A percentile compares a stretch with the other conserved stretches of the same genome.
These are phyloP conservation scores for Kalanchoe fedtschenkoi DNA, from an alignment of 164 flowering plant species.

Conservation along the genomic window DNA sequence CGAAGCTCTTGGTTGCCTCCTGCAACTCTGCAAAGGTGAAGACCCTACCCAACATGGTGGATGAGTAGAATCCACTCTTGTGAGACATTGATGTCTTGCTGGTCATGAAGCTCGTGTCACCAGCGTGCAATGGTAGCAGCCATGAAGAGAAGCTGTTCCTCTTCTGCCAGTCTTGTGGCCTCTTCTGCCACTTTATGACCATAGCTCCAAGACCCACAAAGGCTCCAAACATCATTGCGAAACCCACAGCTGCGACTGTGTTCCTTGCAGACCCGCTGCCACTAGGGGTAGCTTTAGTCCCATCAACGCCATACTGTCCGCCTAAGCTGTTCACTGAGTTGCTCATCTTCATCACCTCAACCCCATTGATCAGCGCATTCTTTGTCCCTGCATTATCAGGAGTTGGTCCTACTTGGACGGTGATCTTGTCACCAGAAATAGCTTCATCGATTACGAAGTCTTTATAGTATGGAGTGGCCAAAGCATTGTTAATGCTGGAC, in stretches of 20 bases:
- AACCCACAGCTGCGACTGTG: conserved; percentile 61
- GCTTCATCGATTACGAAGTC: conserved; percentile 52
- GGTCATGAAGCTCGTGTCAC: conserved; percentile 46
- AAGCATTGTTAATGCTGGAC: conserved; percentile 22
- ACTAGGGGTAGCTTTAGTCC: conserved; percentile 13
- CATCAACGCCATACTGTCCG: conserved; percentile 62
- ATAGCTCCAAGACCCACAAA: conserved; percentile 72
- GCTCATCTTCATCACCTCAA: conserved; percentile 66
- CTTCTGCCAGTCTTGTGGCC: conserved; percentile 79
- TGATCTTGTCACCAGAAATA: conserved; percentile 19
- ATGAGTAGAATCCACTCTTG: conserved; percentile 39
- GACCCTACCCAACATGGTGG: conserved; percentile 47
- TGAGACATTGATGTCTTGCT: conserved; percentile 38
- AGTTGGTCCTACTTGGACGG: conserved; percentile 48
- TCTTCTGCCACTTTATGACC: conserved; percentile 65
- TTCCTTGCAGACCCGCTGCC: conserved; percentile 5
- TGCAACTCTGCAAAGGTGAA: conserved; percentile 52
- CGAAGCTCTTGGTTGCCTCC: conserved; percentile 56
- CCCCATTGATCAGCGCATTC: conserved; percentile 62
- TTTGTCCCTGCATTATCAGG: conserved; percentile 25
- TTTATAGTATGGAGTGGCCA: conserved; percentile 50
- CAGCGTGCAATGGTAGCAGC: conserved; percentile 71
- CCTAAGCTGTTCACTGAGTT: conserved; percentile 60
- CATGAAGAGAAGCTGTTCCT: conserved; percentile 81
- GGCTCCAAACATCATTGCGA: conserved; percentile 78